Base-by-base conservation (phyloP, 768 basidiomycete species). In the Termitomyces sp. region DNA sequence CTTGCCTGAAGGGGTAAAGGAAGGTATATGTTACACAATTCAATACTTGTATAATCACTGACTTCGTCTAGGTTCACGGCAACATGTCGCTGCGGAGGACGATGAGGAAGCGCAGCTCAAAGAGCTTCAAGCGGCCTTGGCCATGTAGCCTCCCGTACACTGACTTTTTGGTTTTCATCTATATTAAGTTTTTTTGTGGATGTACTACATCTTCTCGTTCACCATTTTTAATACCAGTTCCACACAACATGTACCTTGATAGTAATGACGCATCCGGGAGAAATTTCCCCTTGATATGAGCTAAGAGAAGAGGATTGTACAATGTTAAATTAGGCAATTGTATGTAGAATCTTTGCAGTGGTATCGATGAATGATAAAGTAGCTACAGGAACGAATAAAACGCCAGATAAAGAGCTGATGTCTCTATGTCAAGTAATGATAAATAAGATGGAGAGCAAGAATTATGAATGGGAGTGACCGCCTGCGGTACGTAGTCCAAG, bases 51-150 rank as follows among this genome's bases (percentile, higher is more conserved):
- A 16, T 27, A 21, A 19, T 19, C 7, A 27, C 37, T 51, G 27
- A 51, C 25, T 28, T 27, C 8, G 23, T 25, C 37, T 40, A 51
- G 50, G 37, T 28, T 19, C 63, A 62, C 67, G 64, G 58, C 65
- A 70, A 73, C 69, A 77, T 57, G 69, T 69, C 63, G 79, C 37
- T 49, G 44, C 76, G 60, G 93, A 94, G 68, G 91, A 92, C 71
- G 93, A 96, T 76, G 96, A 98, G 70, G 95, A 92, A 61, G 85
- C 82, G 43, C 86, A 96, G 72, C 83, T 98, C 68, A 83, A 80
- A 71, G 86, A 91, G 69, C 77, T 98, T 62, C 95, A 97, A 75
- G 94, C 92, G 21, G 82, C 81, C 41, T 74, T 95, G 67, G 86
- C 92, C 21, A 91, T 96, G 88, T 93, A 77, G 70, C 61, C 30